Percentiles rank a stretch among this genome's conserved stretches.
These are phyloP conservation scores for Rhizomucor pusillus DNA, from an alignment of 371 early-diverging fungal species.

Conservation along the genomic window DNA sequence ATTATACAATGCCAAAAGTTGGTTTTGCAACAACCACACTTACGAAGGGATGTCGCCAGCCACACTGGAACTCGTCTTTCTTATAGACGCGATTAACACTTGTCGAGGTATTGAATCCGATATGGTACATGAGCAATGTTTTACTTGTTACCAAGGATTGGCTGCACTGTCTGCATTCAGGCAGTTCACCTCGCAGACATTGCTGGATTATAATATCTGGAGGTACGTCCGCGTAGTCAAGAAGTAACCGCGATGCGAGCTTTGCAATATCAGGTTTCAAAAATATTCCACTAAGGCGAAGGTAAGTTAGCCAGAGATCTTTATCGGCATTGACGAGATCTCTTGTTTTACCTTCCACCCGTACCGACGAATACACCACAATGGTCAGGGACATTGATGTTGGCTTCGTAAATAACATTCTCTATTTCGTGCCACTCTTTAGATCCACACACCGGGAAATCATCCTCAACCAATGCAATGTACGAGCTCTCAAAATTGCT, in stretches of 20 bases:
- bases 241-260: conserved; percentile 39
- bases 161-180: conserved; percentile 39
- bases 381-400: conserved; percentile 44
- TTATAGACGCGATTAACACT: conserved; percentile 53
- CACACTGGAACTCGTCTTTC: conserved; percentile 61
- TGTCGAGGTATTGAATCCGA: conserved; percentile 64
- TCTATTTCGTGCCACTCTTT: conserved; percentile 57
- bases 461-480: conserved; percentile 58
- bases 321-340: too few species aligned
- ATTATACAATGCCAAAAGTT: too few species aligned
- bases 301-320: background rate
- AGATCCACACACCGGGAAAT: conserved; percentile 58
- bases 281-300: conserved; percentile 44
- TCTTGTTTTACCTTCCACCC: conserved; percentile 14
- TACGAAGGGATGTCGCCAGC: conserved; percentile 69
- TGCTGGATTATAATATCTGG: conserved; percentile 60
- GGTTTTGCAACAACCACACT: too few species aligned
- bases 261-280: conserved; percentile 49
- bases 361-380: conserved; percentile 33
- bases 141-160: conserved; percentile 53
- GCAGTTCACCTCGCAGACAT: conserved; percentile 50
- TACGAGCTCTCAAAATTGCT: conserved; percentile 40
- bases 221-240: conserved; percentile 37
- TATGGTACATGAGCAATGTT: conserved; percentile 56
- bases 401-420: conserved; percentile 51